phyloP scores from a whole-genome alignment of 768 basidiomycete species.

The Lentinula raphanica region DNA sequence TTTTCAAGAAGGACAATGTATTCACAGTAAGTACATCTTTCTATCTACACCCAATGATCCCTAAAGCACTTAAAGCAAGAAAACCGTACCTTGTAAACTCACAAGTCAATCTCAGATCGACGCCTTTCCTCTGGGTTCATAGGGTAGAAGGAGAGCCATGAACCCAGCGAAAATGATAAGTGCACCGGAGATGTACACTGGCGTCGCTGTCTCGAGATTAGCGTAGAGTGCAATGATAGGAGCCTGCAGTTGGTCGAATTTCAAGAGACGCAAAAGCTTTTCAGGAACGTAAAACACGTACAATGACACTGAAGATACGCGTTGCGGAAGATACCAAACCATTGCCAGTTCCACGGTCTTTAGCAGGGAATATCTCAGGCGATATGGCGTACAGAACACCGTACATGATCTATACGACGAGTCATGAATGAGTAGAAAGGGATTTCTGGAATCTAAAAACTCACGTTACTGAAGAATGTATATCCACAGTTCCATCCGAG shows the following conservation, averaged over 20 bases:
- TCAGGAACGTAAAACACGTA: too few species aligned
- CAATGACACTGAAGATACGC: constrained; percentile 67
- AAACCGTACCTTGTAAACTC: neutral
- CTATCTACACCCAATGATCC: too few species aligned
- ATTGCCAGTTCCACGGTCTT: constrained; percentile 70
- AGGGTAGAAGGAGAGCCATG: constrained; percentile 61
- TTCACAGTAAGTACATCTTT: too few species aligned
- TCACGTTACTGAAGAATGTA: constrained; percentile 55
- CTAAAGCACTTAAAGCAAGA: neutral
- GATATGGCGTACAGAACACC: constrained; percentile 69
- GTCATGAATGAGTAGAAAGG: too few species aligned
- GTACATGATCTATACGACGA: constrained; percentile 56
- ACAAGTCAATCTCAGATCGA: constrained; percentile 42
- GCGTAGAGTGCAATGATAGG: constrained; percentile 70
- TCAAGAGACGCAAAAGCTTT: neutral
- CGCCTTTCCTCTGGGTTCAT: constrained; percentile 70
- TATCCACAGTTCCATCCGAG: constrained; percentile 82
- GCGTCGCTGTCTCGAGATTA: constrained; percentile 56
- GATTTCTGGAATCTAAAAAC: constrained; percentile 13
- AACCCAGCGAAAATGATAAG: constrained; percentile 57
- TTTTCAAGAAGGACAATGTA: too few species aligned
- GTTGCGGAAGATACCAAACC: constrained; percentile 55
- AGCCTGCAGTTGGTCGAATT: constrained; percentile 35
- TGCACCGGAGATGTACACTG: constrained; percentile 68
- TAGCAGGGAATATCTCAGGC: constrained; percentile 66